Base-by-base conservation (phyloP, 2,329 filamentous ascomycete species). In the Lasiodiplodia sp. region DNA sequence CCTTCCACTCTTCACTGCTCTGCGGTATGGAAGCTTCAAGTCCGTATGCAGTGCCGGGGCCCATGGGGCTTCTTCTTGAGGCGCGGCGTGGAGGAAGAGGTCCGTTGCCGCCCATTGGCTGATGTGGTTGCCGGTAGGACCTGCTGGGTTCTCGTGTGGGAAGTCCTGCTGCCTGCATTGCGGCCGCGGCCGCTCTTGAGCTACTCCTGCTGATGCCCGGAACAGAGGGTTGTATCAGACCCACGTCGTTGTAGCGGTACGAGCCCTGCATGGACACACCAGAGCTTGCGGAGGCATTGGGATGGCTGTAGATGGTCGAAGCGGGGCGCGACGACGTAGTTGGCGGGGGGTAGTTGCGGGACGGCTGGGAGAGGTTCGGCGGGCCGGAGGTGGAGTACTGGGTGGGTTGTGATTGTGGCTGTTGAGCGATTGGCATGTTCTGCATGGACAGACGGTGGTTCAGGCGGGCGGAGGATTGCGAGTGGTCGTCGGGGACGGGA, bases 1-100 rank as follows among this genome's bases (percentile, higher is more conserved):
- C 95, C 80, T 97, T 93, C 96, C 96, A 98, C 71, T 98, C 95
- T 74, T 97, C 95, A 73, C 89, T 94, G 75, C 91, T 93, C 52
- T 86, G 83, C 44, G 84, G 82, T 71, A 84, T 85, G 0, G 86
- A 87, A 64, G 86, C 86, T 72, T 91, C 88, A 49, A 85, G 72
- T 31, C 81, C 82, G 75, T 90, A 89, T 7, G 86, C 86, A 72
- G 90, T 88, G 4, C 73, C 51, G 16, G 71, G 72, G 47, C 86
- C 86, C 71, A 87, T 86, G 49, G 86, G 87, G 79, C 91, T 87
- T 55, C 91, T 89, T 77, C 90, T 88, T 12, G 94, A 97, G 74
- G 89, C 91, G 76, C 91, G 88, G 73, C 94, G 88, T 52, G 92
- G 91, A 55, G 93, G 92, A 69, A 91, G 79, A 57, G 90, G 88